Base-by-base conservation (phyloP, 1,139 yeast species). In the Waltiozyma sp. region DNA sequence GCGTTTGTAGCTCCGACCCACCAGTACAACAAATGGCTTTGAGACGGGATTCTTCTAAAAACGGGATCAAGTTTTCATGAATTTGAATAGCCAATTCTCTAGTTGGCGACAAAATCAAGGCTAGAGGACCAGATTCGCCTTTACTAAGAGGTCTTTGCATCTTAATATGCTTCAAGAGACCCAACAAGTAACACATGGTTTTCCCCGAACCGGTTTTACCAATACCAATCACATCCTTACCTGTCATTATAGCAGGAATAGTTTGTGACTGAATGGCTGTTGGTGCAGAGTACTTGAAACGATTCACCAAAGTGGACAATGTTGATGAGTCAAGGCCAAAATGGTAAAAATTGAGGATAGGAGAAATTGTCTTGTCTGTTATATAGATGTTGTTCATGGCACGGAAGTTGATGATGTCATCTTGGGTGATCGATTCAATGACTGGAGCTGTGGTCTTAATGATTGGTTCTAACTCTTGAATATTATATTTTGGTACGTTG, bases 161-260 rank as follows among this genome's bases (percentile, higher is more conserved):
- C 48, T 73, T 75, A 6, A 93, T 75, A 48, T 91, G 97, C 41
- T 96, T 70, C 41, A 91, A 66, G 64, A 91, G 63, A 0, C 98
- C 97, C 11, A 93, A 59, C 10, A 88, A 67, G 61, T 86, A 93
- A 1, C 96, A 83, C 55, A 91, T 70, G 0, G 98, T 93, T 58
- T 91, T 91, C 2, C 98, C 98, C 2, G 96, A 86, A 0, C 99
- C 98, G 0, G 99, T 91, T 52, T 88, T 87, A 0, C 98, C 97
- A 28, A 91, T 83, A 7, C 96, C 97, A 42, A 93, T 82, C 4
- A 91, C 76, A 64, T 93, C 97, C 45, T 85, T 63, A 0, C 98
- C 97, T 5, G 82, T 70, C 91, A 91, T 82, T 16, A 88, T 77
- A 0, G 89, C 83, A 0, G 99, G 98, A 16, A 89, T 69, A 0